Evolutionary conservation across 768 basidiomycete species (phyloP).

Genomic region (Mycena kentingensis): DNA sequence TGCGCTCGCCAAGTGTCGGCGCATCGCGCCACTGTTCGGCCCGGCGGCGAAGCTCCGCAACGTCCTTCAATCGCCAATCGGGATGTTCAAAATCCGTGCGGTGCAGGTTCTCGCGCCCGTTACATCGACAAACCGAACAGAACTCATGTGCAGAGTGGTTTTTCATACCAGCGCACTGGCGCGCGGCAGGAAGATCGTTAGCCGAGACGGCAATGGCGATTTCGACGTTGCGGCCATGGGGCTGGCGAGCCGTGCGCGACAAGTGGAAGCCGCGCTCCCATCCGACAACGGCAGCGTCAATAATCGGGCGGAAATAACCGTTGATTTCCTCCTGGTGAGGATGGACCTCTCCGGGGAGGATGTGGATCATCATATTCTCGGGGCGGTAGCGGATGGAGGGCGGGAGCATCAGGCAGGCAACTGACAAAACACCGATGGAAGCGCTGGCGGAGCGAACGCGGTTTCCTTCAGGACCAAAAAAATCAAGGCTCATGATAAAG

Average conservation of each 20-base stretch:
- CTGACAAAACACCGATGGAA: slow-evolving; percentile 29
- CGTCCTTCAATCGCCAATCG: slow-evolving; percentile 13
- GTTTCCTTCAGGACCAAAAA: slow-evolving; percentile 30
- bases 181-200: slow-evolving; percentile 31
- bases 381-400: slow-evolving; percentile 25
- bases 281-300: slow-evolving; percentile 25
- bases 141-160: slow-evolving; percentile 19
- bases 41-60: slow-evolving; percentile 4
- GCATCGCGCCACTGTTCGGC: slow-evolving; percentile 20
- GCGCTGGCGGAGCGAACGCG: slow-evolving; percentile 11
- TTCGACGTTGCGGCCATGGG: not conserved
- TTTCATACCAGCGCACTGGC: slow-evolving; percentile 27
- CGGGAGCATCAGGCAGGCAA: slow-evolving; percentile 31
- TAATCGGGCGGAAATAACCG: slow-evolving; percentile 26
- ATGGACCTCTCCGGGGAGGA: slow-evolving; percentile 29
- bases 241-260: slow-evolving; percentile 8
- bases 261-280: slow-evolving; percentile 19
- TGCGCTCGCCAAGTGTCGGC: slow-evolving; percentile 10
- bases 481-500: slow-evolving; percentile 28
- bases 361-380: slow-evolving; percentile 30
- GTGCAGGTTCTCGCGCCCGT: slow-evolving; percentile 8
- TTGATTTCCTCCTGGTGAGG: slow-evolving; percentile 26
- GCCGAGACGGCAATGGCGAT: slow-evolving; percentile 18
- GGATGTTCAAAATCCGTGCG: slow-evolving; percentile 9
- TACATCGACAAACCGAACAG: slow-evolving; percentile 28